Percentiles rank a stretch among this genome's conserved stretches.
These are phyloP conservation scores for Schizopora paradoxa DNA, from an alignment of 1,284 basidiomycete genomes.

Conservation along the genomic window DNA sequence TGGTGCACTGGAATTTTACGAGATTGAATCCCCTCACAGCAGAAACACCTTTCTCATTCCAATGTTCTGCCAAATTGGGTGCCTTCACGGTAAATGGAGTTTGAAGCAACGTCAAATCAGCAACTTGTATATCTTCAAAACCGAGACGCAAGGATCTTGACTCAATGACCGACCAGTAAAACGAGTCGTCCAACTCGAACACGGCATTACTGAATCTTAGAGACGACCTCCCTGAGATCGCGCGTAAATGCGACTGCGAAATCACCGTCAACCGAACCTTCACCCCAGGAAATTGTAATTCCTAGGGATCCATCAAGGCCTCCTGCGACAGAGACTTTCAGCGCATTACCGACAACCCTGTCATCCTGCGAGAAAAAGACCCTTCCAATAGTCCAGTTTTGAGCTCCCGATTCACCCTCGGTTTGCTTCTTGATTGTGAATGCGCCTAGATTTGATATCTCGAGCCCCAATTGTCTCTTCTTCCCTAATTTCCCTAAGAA, in stretches of 20 bases:
- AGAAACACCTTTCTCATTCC: too few species aligned
- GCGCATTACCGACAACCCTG: constrained; percentile 28
- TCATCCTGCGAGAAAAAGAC: constrained; percentile 32
- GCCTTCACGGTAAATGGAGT: too few species aligned
- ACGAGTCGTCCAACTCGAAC: too few species aligned
- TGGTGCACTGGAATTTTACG: too few species aligned
- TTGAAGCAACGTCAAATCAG: too few species aligned
- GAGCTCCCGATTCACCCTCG: not conserved
- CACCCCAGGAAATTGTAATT: constrained; percentile 33
- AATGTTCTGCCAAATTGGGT: too few species aligned
- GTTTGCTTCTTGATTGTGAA: constrained; percentile 15
- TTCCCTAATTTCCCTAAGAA: constrained; percentile 28
- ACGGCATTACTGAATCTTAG: too few species aligned
- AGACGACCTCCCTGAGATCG: too few species aligned
- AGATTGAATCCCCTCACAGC: too few species aligned
- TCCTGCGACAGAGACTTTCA: constrained; percentile 34
- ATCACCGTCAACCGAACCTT: constrained; percentile 26
- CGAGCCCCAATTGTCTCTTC: constrained; percentile 28
- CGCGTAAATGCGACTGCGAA: constrained; percentile 29
- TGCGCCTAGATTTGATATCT: constrained; percentile 34
- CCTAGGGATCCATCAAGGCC: constrained; percentile 30
- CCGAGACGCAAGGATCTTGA: too few species aligned
- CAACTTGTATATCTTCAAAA: too few species aligned
- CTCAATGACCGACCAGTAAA: too few species aligned
- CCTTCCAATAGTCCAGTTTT: constrained; percentile 22